phyloP scores from a whole-genome alignment of 352 stramenopile genomes.

The Aphanomyces stellatus region DNA sequence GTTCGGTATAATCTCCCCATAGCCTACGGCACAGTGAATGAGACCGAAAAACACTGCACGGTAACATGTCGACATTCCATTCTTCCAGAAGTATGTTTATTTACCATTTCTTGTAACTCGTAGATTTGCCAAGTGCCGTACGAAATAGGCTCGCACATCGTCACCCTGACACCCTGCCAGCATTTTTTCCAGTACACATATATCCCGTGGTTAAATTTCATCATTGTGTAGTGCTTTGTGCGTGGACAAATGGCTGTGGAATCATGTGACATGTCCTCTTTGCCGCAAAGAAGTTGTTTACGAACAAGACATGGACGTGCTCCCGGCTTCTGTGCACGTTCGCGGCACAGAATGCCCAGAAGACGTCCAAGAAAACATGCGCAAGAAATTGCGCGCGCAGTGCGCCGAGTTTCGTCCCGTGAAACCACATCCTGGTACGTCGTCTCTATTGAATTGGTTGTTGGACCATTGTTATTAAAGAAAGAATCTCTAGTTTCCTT shows the following conservation, averaged over 20 bases:
- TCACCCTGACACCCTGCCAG: slow-evolving; percentile 61
- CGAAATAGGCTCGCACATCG: slow-evolving; percentile 76
- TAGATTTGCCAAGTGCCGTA: slow-evolving; percentile 75
- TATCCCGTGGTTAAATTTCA: not conserved
- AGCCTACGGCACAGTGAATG: slow-evolving; percentile 61
- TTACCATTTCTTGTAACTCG: not conserved
- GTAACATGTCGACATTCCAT: not conserved
- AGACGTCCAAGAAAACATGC: not conserved
- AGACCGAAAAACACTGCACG: slow-evolving; percentile 77
- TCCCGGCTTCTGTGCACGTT: not conserved
- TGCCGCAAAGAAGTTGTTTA: slow-evolving; percentile 62
- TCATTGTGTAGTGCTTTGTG: slow-evolving; percentile 51
- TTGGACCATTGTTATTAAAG: not conserved
- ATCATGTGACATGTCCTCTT: slow-evolving; percentile 76
- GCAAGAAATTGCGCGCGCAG: slow-evolving; percentile 12
- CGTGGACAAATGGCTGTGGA: slow-evolving; percentile 80
- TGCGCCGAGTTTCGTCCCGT: slow-evolving; percentile 13
- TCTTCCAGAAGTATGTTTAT: not conserved
- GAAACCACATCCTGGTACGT: slow-evolving; percentile 1
- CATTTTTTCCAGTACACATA: slow-evolving; percentile 80
- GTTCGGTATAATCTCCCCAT: slow-evolving; percentile 77
- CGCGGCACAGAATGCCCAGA: slow-evolving; percentile 8
- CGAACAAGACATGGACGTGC: not conserved
- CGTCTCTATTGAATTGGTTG: not conserved
- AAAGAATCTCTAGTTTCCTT: not conserved